A percentile compares a stretch with the other conserved stretches of the same genome.
Evolutionary conservation across 352 stramenopile species (phyloP).

Genomic region (Globisporangium rhizosaccharum): DNA sequence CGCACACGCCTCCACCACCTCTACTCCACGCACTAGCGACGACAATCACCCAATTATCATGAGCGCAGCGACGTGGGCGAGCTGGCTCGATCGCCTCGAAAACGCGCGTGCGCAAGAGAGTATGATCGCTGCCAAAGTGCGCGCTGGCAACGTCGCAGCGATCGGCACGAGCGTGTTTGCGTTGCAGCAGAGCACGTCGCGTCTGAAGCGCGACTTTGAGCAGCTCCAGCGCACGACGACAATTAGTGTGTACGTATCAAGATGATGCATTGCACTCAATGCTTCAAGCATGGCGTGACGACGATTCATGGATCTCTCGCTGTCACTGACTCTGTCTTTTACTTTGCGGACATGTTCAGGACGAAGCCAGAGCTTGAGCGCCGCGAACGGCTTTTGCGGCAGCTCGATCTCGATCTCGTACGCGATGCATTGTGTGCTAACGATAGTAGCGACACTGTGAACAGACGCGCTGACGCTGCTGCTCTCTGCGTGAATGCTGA

Average conservation of each 20-base stretch:
- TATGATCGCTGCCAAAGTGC: constrained; percentile 59
- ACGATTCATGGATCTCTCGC: too few relatives aligned
- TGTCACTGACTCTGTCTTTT: background rate
- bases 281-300: too few relatives aligned
- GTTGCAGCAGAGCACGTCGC: constrained; percentile 77
- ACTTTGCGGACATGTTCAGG: constrained; percentile 13
- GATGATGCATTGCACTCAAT: too few relatives aligned
- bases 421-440: background rate
- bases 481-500: background rate
- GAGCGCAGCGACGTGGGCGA: constrained; percentile 65
- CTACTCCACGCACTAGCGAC: background rate
- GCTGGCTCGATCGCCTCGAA: constrained; percentile 80
- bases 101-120: constrained; percentile 64
- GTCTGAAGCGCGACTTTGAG: constrained; percentile 78
- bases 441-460: background rate
- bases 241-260: constrained; percentile 38
- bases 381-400: constrained; percentile 51
- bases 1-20: background rate
- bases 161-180: constrained; percentile 81
- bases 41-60: constrained; percentile 21
- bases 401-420: constrained; percentile 64
- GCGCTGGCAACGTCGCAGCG: constrained; percentile 44
- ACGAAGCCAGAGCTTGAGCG: constrained; percentile 68
- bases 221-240: constrained; percentile 55
- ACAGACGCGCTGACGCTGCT: background rate